These are phyloP conservation scores for Nicotiana sylvestris DNA, from an alignment of 257 asterid genomes.

Conservation along the genomic window DNA sequence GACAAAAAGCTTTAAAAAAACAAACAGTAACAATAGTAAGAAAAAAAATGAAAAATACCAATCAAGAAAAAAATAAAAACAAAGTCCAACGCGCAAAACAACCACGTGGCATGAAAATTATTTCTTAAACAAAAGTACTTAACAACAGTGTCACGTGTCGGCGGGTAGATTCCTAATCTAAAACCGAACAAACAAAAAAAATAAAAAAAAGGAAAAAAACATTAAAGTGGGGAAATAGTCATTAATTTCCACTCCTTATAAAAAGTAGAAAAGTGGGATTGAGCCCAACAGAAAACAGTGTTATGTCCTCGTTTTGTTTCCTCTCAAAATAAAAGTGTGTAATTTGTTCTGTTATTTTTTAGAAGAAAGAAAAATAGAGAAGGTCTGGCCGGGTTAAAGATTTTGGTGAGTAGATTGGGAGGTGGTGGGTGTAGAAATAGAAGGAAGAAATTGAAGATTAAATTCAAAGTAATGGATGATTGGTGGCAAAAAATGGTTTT, in stretches of 20 bases:
- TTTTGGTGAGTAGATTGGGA: constrained; percentile 50
- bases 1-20: constrained; percentile 12
- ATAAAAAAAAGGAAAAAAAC: neutral
- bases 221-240: constrained; percentile 21
- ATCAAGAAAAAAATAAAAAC: neutral
- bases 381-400: constrained; percentile 74
- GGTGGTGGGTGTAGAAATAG: constrained; percentile 26
- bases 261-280: constrained; percentile 1
- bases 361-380: neutral
- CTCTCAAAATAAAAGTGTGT: neutral
- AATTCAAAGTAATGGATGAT: constrained; percentile 46
- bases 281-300: neutral
- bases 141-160: constrained; percentile 48
- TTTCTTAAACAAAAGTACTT: neutral
- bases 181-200: no score
- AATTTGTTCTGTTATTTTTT: neutral
- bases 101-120: constrained; percentile 41
- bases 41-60: neutral
- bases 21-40: neutral
- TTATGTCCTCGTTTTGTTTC: neutral
- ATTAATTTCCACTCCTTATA: constrained; percentile 21
- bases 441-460: constrained; percentile 51
- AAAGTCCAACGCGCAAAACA: neutral
- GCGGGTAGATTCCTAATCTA: constrained; percentile 28
- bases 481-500: constrained; percentile 76